Base-by-base conservation (phyloP, 2,329 filamentous ascomycete genomes). In the Nemania bipapillata region DNA sequence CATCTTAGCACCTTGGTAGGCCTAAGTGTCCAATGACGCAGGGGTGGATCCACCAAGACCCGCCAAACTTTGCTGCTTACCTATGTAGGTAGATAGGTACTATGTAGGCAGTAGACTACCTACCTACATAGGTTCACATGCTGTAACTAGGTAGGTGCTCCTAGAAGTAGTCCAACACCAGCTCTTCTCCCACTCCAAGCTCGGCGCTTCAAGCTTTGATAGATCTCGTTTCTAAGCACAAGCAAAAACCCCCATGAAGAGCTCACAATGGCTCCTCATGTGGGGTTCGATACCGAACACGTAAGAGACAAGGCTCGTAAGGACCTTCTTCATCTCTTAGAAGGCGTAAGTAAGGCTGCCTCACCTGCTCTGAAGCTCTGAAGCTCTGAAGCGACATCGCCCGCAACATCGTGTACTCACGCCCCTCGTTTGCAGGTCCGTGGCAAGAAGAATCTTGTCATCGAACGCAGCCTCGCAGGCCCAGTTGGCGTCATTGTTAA, bases 371-470 rank as follows among this genome's bases (percentile, higher is more conserved):
- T 50, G 52, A 50, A 32, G 62, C 63, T n/a, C n/a, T n/a, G n/a
- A n/a, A n/a, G 66, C 65, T 65, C 60, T 50, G 52, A 50, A 32
- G 62, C 63, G 22, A 56, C 56, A 57, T 52, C n/a, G 63, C 49
- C 53, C 58, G 66, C 65, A 45, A 52, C 63, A 53, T 61, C 65
- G 53, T 54, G 62, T 74, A 66, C 70, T 68, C 64, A 76, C 71
- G 50, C 66, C 17, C 50, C 20, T 56, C 3, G 24, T 66, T 67
- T 61, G 70, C 78, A 99, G 96, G 93, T 98, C 73, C 92, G 95
- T 79, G 96, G 96, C 75, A 99, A 98, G 88, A 99, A 99, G 86
- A 98, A 97, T 78, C 86, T 99, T 70, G 92, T 99, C 60, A 91
- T 99, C 78, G 95, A 98, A 80, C 92, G 92, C 81, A 91, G 90